Evolutionary conservation across 345 rosid genomes (phyloP).

Genomic region (Citrus cavaleriei): DNA sequence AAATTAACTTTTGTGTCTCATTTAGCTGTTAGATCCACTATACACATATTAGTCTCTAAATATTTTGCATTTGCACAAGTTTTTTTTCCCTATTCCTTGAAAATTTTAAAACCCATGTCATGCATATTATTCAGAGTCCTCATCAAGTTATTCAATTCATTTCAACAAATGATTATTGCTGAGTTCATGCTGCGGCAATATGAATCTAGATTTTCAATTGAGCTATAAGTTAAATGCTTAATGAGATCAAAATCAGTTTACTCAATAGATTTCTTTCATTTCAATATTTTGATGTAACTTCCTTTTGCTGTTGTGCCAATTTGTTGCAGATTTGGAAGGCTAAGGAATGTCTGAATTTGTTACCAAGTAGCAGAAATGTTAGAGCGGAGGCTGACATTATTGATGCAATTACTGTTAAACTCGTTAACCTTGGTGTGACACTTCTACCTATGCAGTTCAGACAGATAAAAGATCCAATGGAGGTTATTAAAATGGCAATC

Average conservation of each 20-base stretch:
- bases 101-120: background rate
- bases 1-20: background rate
- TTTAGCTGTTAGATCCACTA: background rate
- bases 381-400: conserved; percentile 81
- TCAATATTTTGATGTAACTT: background rate
- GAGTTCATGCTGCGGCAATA: background rate
- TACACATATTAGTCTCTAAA: background rate
- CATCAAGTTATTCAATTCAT: background rate
- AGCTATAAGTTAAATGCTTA: background rate
- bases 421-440: conserved; percentile 89
- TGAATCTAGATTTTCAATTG: background rate
- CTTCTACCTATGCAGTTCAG: conserved; percentile 88
- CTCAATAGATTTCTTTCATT: background rate
- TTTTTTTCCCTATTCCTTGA: background rate
- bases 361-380: conserved; percentile 74
- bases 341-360: conserved; percentile 82
- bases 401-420: conserved; percentile 83
- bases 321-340: conserved; percentile 89
- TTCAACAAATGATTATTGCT: background rate
- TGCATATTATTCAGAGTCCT: background rate
- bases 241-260: background rate
- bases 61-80: background rate
- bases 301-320: conserved; percentile 19
- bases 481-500: conserved; percentile 91
- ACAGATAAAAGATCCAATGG: conserved; percentile 96